Evolutionary conservation across 257 asterid species (phyloP), one percentile per base, ranked within the genome.

Genomic region (Nicotiana sylvestris): DNA sequence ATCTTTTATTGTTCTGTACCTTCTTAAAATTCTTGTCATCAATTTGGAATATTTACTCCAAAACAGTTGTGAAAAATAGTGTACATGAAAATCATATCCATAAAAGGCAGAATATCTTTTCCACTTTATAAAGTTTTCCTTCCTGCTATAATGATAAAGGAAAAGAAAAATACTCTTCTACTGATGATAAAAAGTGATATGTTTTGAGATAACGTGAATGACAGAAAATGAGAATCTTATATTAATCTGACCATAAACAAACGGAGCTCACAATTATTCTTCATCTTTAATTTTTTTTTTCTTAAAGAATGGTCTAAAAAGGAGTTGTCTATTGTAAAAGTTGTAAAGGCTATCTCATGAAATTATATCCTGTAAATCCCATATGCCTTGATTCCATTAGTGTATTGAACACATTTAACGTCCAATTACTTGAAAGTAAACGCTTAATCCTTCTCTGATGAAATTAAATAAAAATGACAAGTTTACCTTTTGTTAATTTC

Each of bases 261-360:
- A 76, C 53, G 80, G 80, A 76, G 80, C 16, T 76, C 64, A 51
- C 64, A 76, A 76, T 76, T 76, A 76, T 69, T 74, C 79, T 51
- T 74, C 64, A 13, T 49, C 64, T 15, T 49, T 74, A 74, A 27
- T 74, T 5, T 12, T 74, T 12, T 74, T 74, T 25, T 15, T 72
- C 25, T 30, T 10, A 76, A 74, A 51, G 80, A 76, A 51, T 51
- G 64, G 80, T 51, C 80, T 74, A 7, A 51, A 51, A 76, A 76
- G 35, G 43, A 74, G 79, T 21, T 72, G 78, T 12, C 46, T 72
- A 72, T 43, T 43, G 60, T 25, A 13, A 72, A 13, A 46, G 62
- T 72, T 46, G 37, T 46, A 21, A 46, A 46, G 6, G 25, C 39
- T 72, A 72, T 72, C 37, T 46, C 61, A 6, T 6, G 61, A 25